These are phyloP conservation scores for Sporothrix inflata DNA, from an alignment of 2,329 filamentous ascomycete genomes.

Conservation along the genomic window DNA sequence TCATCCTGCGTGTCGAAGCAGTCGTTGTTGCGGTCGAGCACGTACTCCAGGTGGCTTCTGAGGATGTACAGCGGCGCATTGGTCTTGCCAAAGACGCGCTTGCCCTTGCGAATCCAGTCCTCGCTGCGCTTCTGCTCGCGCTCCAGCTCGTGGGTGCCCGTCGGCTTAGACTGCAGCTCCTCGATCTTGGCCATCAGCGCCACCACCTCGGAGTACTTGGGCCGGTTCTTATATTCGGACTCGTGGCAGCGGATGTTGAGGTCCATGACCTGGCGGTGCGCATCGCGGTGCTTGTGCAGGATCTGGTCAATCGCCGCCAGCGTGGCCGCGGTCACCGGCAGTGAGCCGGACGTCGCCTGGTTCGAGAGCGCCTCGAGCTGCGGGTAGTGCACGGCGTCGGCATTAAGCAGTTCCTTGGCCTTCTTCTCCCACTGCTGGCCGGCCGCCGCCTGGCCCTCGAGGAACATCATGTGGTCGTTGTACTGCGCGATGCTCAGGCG, in stretches of 20 bases:
- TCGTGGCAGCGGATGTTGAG: slow-evolving; percentile 78
- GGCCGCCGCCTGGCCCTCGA: slow-evolving; percentile 73
- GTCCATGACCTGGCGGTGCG: slow-evolving; percentile 83
- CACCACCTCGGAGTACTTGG: slow-evolving; percentile 86
- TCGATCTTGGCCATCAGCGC: slow-evolving; percentile 86
- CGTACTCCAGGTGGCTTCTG: slow-evolving; percentile 91
- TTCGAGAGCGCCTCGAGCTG: slow-evolving; percentile 89
- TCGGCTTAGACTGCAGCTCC: slow-evolving; percentile 89
- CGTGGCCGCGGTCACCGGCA: slow-evolving; percentile 83
- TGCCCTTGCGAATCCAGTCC: slow-evolving; percentile 98
- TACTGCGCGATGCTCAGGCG: slow-evolving; percentile 77
- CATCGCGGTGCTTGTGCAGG: slow-evolving; percentile 91
- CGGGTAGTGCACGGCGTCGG: slow-evolving; percentile 88
- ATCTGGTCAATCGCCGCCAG: slow-evolving; percentile 85
- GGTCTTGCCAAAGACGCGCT: slow-evolving; percentile 96
- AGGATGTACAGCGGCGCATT: slow-evolving; percentile 96
- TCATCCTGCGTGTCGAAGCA: slow-evolving; percentile 89
- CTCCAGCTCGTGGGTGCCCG: slow-evolving; percentile 88
- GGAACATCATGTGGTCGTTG: slow-evolving; percentile 77
- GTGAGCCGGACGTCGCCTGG: slow-evolving; percentile 69
- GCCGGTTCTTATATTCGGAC: slow-evolving; percentile 74
- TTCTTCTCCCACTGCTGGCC: slow-evolving; percentile 92
- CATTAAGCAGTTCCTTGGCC: slow-evolving; percentile 88
- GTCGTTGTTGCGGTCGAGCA: slow-evolving; percentile 82
- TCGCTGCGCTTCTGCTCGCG: slow-evolving; percentile 93